Evolutionary conservation across 495 filamentous ascomycete species (phyloP), one percentile per base, ranked within the genome.

Genomic region (Tuber indicum): DNA sequence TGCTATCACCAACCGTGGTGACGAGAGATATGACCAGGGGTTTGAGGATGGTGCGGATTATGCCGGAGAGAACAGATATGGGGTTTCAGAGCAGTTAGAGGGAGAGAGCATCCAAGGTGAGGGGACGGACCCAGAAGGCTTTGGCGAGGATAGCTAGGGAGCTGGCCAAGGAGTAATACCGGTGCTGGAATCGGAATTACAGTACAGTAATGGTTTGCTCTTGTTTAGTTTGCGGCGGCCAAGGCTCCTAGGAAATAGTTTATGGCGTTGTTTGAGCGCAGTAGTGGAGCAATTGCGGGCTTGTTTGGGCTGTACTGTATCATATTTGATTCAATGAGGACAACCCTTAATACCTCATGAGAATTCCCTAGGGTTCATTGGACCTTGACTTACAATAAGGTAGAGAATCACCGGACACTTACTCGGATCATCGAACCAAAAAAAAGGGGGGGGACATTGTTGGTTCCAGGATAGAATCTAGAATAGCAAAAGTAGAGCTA

Each of bases 31-130:
- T 71, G 70, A 82, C 12, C 79, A 81, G 16, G 82, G 82, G 1
- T 83, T 76, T 79, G 70, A 81, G 17, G 79, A 83, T 70, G 82
- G 81, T 2, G 79, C 46, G 19, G 83, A 84, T 71, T 83, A 70
- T 78, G 78, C 73, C 9, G 70, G 77, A 21, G 78, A 45, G 36
- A 79, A 77, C 52, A 26, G 10, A 16, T 32, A n/a, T 16, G 58
- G 58, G 26, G 26, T 26, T 66, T 36, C 32, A 19, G 58, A 32
- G 26, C 26, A 66, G 32, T 66, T 36, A 12, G 26, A 36, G 26
- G 26, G 19, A 36, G 58, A 32, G 52, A 66, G 26, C 14, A 32
- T 36, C 32, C 58, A 7, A 16, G 26, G 58, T 16, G 58, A 66
- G 14, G 58, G 58, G 58, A 8, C 16, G 26, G 58, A 19, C 16